These are phyloP conservation scores for Rutidosis leptorrhynchoides DNA, from an alignment of 129 eudicot genomes.

Conservation along the genomic window DNA sequence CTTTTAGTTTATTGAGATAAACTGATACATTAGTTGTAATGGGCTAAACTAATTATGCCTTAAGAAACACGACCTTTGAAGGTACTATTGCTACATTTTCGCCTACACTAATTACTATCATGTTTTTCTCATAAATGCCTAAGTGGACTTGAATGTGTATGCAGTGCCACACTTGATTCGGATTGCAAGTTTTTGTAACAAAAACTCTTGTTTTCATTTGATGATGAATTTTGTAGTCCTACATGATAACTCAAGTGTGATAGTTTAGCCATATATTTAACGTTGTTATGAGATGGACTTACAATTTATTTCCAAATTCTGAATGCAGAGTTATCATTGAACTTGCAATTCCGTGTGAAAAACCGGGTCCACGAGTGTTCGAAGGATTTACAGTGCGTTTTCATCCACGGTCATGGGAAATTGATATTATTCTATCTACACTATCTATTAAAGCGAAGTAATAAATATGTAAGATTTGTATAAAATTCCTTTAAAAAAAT, in stretches of 20 bases:
- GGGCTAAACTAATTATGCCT: not conserved
- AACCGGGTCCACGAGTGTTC: constrained; percentile 70
- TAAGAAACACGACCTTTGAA: not conserved
- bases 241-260: constrained; percentile 14
- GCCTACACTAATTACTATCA: not conserved
- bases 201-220: constrained; percentile 15
- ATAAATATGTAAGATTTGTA: too few species aligned
- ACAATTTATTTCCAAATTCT: constrained; percentile 20
- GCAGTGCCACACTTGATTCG: constrained; percentile 61
- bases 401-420: constrained; percentile 89
- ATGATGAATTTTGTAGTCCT: not conserved
- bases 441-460: too few species aligned
- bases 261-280: not conserved
- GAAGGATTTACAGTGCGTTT: constrained; percentile 93
- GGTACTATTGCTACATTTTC: constrained; percentile 12
- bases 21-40: constrained; percentile 1
- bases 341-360: constrained; percentile 85
- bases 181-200: constrained; percentile 65
- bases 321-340: constrained; percentile 62
- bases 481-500: too few species aligned
- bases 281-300: too few species aligned
- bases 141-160: constrained; percentile 82
- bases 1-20: not conserved
- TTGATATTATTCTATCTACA: too few species aligned
- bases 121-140: constrained; percentile 2